These are phyloP conservation scores for Dispira simplex DNA, from an alignment of 192 early-diverging fungal species.

Conservation along the genomic window DNA sequence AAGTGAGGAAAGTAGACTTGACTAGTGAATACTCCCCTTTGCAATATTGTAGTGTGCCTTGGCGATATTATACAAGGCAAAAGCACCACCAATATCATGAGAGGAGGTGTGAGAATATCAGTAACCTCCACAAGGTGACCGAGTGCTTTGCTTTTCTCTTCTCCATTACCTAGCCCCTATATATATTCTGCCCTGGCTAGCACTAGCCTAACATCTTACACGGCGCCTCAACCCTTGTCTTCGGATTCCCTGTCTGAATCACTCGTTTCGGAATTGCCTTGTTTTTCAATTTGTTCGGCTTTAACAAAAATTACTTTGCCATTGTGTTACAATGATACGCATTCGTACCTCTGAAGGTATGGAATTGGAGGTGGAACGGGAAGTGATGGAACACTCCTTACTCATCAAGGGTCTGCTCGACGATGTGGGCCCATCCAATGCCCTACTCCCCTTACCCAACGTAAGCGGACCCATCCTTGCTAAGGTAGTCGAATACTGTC, in stretches of 20 bases:
- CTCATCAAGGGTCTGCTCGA: constrained; percentile 29
- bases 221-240: no score
- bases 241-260: no score
- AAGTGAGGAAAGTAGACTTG: no score
- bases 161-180: not conserved
- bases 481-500: constrained; percentile 82
- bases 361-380: constrained; percentile 20
- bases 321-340: constrained; percentile 1
- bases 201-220: no score
- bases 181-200: no score
- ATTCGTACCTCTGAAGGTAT: constrained; percentile 20
- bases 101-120: no score
- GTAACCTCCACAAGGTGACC: not conserved
- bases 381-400: constrained; percentile 27
- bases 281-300: not conserved
- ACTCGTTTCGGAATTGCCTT: no score
- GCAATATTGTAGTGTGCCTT: no score
- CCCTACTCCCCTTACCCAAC: constrained; percentile 75
- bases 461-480: constrained; percentile 75
- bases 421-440: constrained; percentile 17
- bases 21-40: no score
- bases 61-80: no score
- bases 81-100: no score
- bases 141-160: not conserved
- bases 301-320: not conserved